Evolutionary conservation across 2,329 filamentous ascomycete genomes (phyloP), one percentile per base, ranked within the genome.

Genomic region (Myriosclerotinia duriaeana): DNA sequence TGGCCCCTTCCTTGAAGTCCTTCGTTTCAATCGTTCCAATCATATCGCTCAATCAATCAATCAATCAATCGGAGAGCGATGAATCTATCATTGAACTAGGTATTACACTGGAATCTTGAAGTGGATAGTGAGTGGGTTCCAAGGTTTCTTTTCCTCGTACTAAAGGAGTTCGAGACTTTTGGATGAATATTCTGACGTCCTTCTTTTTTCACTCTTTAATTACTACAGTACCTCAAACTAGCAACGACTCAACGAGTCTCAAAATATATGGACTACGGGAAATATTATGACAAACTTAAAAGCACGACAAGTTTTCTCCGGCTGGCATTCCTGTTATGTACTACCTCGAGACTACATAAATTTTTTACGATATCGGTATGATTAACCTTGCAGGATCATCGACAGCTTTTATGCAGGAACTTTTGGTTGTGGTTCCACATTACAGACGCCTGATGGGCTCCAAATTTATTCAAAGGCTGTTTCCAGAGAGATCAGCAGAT

Each of bases 401-500:
- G 44, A 26, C 44, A 38, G 58, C 44, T 61, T 50, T 61, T 61
- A 61, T 61, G 58, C 58, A 61, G 58, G 58, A 61, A 61, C 58
- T 50, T 38, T 60, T n/a, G 58, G 20, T 50, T 60, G 17, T 38
- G 30, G 58, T 38, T 50, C 58, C 58, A 61, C 58, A 50, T 50
- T 50, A 6, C 58, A 30, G 44, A 50, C n/a, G 44, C 34, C 50
- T 20, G n/a, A 61, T 50, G 20, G 11, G 30, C 55, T 26, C 20
- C n/a, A 58, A 26, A 26, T 26, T 26, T 12, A 36, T 42, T n/a
- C 36, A 60, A 61, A 36, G 44, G 46, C 58, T 20, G 58, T 52
- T 44, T 61, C 44, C 9, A 61, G 44, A 54, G 34, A 48, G 42
- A 60, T 60, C 56, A 60, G 56, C 56, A 60, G 20, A 48, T 20